Percentiles rank a stretch among this genome's conserved stretches.
Evolutionary conservation across 2,329 filamentous ascomycete genomes (phyloP).

Genomic region (Celoporthe dispersa): DNA sequence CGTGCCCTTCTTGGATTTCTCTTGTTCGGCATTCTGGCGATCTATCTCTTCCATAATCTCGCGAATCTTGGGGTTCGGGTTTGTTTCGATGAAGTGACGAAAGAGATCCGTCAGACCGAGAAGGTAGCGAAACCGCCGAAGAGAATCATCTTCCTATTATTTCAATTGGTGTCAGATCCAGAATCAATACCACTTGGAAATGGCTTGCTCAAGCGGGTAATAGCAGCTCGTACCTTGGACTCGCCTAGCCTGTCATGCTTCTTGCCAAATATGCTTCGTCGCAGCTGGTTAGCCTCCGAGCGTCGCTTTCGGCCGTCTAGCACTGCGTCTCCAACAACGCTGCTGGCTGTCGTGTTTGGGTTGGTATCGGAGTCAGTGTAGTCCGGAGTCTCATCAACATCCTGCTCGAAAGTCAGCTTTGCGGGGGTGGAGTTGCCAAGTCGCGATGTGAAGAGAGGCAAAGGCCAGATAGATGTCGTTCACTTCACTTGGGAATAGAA

Average conservation of each 20-base stretch:
- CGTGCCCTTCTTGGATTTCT: slow-evolving; percentile 72
- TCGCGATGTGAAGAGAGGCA: neutral
- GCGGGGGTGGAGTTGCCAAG: neutral
- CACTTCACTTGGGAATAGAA: neutral
- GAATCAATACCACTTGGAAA: neutral
- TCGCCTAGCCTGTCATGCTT: slow-evolving; percentile 92
- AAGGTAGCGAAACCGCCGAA: slow-evolving; percentile 91
- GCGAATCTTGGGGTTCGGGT: slow-evolving; percentile 91
- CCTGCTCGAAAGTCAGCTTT: slow-evolving; percentile 42
- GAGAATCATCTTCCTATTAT: slow-evolving; percentile 85
- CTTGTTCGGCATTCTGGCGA: slow-evolving; percentile 80
- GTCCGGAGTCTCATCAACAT: slow-evolving; percentile 68
- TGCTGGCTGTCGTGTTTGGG: slow-evolving; percentile 76
- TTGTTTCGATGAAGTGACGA: slow-evolving; percentile 98
- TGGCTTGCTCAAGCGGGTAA: neutral
- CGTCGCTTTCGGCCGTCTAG: slow-evolving; percentile 83
- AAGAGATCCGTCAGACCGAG: slow-evolving; percentile 95
- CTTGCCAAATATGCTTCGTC: slow-evolving; percentile 90
- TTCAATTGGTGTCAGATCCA: slow-evolving; percentile 22
- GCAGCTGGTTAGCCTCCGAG: slow-evolving; percentile 84
- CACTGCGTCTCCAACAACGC: slow-evolving; percentile 75
- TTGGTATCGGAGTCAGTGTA: slow-evolving; percentile 71
- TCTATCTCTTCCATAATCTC: slow-evolving; percentile 95
- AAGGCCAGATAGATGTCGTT: neutral
- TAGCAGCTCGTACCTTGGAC: slow-evolving; percentile 71